Evolutionary conservation across 805 yeast genomes (phyloP), one percentile per base, ranked within the genome.

Genomic region (Clavispora asparagi): DNA sequence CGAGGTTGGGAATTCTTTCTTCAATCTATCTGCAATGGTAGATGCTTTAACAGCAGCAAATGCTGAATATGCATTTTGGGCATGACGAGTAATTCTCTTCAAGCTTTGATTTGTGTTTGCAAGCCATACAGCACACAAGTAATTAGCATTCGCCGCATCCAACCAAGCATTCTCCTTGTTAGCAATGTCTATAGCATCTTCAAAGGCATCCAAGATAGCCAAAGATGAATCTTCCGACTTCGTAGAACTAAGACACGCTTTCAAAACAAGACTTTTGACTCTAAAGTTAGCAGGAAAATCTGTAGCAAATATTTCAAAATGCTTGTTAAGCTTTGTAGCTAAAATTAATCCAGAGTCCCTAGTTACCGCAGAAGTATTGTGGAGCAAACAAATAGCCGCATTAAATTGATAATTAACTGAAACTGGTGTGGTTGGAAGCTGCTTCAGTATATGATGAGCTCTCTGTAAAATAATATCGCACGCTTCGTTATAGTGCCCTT

Each of bases 121-220:
- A 9, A 72, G 52, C 75, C 80, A 73, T 23, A 54, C 43, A 9
- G 71, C 77, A 57, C 81, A 75, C 16, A 71, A 59, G 43, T 72
- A 70, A 46, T 68, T 62, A 7, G 67, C 65, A 42, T 68, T 47
- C 2, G 74, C 79, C 6, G 63, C 64, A 41, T 75, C 78, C 26
- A 64, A 59, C 53, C 64, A 57, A 16, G 62, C 53, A 10, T 63
- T 61, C 32, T 56, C 47, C n/a, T 50, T 49, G 6, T 58, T 55
- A 1, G 77, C 73, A 4, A 48, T 42, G n/a, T 67, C 71, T n/a
- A 76, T 63, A 0, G 80, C 74, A 23, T 63, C 69, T 43, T 75
- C 78, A 52, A 70, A 78, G 14, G 60, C 49, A 47, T 77, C 81
- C 8, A 78, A 54, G 4, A 69, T 61, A 19, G 63, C 70, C 17